A percentile compares a stretch with the other conserved stretches of the same genome.
Evolutionary conservation across 805 yeast species (phyloP).

Genomic region (Nakazawaea pomicola): DNA sequence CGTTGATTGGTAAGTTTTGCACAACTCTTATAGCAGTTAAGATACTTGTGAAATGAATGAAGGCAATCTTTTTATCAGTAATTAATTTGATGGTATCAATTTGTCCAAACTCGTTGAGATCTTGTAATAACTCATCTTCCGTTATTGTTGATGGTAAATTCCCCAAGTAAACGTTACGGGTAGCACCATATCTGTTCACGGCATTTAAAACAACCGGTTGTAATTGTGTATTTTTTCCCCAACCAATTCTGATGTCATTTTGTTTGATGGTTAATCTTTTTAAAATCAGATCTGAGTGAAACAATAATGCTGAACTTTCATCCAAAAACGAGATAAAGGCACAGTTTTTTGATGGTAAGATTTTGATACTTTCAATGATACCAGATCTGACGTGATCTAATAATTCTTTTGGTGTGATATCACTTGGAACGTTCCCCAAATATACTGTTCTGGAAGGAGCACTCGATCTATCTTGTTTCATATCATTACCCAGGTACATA

Average conservation of each 20-base stretch:
- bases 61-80: conserved; percentile 79
- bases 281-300: conserved; percentile 89
- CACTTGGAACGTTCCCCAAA: conserved; percentile 83
- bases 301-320: conserved; percentile 80
- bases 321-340: conserved; percentile 89
- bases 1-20: conserved; percentile 60
- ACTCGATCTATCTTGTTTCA: conserved; percentile 16
- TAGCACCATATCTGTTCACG: conserved; percentile 82
- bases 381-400: conserved; percentile 91
- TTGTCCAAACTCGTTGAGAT: conserved; percentile 68
- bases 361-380: conserved; percentile 70
- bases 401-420: conserved; percentile 72
- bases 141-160: conserved; percentile 56
- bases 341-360: conserved; percentile 81
- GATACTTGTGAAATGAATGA: conserved; percentile 85
- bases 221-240: conserved; percentile 83
- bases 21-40: conserved; percentile 85
- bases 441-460: conserved; percentile 85
- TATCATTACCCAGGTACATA: conserved; percentile 1
- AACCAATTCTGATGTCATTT: conserved; percentile 80
- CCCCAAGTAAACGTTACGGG: conserved; percentile 90
- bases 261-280: conserved; percentile 77
- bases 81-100: conserved; percentile 83
- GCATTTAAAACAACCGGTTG: conserved; percentile 71
- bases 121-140: conserved; percentile 60